Conservation (phyloP, 116 monocot species). For the Iris pallida region DNA sequence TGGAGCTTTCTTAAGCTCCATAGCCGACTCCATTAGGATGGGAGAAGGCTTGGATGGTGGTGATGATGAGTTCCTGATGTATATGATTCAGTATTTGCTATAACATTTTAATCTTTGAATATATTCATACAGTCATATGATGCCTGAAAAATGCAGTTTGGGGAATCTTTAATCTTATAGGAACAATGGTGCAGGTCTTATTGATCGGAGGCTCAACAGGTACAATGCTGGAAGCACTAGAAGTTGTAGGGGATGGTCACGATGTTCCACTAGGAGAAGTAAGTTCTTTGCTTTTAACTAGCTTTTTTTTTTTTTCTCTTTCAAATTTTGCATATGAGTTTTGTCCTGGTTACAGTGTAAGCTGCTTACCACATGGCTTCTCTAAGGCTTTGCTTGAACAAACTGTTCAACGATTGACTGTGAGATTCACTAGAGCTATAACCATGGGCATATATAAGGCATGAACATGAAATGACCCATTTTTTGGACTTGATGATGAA, state of each 20-base stretch:
- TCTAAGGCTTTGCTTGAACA: too few species aligned
- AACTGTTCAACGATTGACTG: too few species aligned
- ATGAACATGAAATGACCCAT: neutral
- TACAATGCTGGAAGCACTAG: slow-evolving; percentile 95
- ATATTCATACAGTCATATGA: too few species aligned
- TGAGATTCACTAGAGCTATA: neutral
- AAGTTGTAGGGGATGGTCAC: slow-evolving; percentile 83
- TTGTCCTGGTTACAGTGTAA: neutral
- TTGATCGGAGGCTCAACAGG: slow-evolving; percentile 96
- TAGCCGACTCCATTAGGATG: too few species aligned
- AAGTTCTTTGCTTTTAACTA: slow-evolving; percentile 4
- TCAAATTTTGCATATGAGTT: too few species aligned
- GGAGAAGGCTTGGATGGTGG: too few species aligned
- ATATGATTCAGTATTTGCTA: too few species aligned
- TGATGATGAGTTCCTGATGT: too few species aligned
- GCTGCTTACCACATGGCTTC: neutral
- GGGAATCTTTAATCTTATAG: neutral
- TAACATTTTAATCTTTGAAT: too few species aligned
- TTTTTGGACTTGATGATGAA: neutral
- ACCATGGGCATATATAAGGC: neutral
- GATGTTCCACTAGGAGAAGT: slow-evolving; percentile 54
- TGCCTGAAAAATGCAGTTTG: neutral
- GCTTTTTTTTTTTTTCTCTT: neutral
- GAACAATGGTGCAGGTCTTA: slow-evolving; percentile 36
- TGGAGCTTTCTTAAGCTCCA: too few species aligned